Percentiles rank a stretch among this genome's conserved stretches.
phyloP scores from a whole-genome alignment of 176 grass and related monocot species.

The Aegilops longissima region DNA sequence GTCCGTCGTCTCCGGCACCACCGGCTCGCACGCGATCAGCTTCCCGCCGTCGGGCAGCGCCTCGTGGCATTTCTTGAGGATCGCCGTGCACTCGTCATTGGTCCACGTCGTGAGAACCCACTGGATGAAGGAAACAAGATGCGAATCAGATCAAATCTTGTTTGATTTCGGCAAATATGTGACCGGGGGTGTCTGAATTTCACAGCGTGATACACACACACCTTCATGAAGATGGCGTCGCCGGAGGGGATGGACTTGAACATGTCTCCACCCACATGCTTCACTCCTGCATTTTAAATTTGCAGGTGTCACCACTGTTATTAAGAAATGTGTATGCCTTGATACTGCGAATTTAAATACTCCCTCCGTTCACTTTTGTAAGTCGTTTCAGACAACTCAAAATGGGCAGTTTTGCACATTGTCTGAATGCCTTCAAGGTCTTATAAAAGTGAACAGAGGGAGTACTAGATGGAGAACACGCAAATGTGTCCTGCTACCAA shows the following conservation, averaged over 20 bases:
- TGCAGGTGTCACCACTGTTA: not conserved
- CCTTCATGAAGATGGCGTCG: slow-evolving; percentile 95
- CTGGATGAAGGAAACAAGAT: slow-evolving; percentile 9
- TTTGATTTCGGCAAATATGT: not conserved
- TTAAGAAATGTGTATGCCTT: not conserved
- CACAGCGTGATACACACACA: too few relatives aligned
- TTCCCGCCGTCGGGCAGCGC: slow-evolving; percentile 74
- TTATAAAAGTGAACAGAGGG: too few relatives aligned
- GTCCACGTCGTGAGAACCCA: slow-evolving; percentile 94
- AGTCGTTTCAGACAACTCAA: too few relatives aligned
- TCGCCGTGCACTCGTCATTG: slow-evolving; percentile 66
- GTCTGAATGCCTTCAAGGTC: too few relatives aligned
- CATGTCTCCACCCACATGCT: slow-evolving; percentile 81
- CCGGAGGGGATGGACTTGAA: slow-evolving; percentile 73
- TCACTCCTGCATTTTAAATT: slow-evolving; percentile 52
- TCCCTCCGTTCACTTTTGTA: too few relatives aligned
- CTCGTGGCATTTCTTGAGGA: slow-evolving; percentile 65
- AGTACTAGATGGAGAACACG: not conserved
- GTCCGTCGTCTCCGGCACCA: slow-evolving; percentile 69
- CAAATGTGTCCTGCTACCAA: not conserved
- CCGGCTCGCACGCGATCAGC: slow-evolving; percentile 80
- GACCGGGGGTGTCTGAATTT: not conserved
- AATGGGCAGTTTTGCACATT: too few relatives aligned
- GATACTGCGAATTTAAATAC: not conserved
- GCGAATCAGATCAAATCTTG: not conserved